Evolutionary conservation across 2,329 filamentous ascomycete species (phyloP), one percentile per base, ranked within the genome.

Genomic region (Lachnellula occidentalis): DNA sequence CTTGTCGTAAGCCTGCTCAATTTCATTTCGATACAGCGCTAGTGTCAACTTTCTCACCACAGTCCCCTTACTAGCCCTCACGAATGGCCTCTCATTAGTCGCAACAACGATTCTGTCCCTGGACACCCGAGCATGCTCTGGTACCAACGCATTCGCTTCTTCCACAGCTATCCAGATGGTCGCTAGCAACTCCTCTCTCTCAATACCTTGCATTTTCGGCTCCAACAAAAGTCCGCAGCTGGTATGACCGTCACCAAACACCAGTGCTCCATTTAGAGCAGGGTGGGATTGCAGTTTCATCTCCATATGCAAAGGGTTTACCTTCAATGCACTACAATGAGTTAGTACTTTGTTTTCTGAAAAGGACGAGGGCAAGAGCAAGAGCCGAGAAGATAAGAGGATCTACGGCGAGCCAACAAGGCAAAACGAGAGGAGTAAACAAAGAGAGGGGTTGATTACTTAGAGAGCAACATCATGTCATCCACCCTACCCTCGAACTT

Each of bases 381-480:
- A 9, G 27, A 31, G 8, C 8, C 11, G 27, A 11, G 27, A 31
- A 27, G 24, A 7, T 27, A 7, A 27, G 5, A 24, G 4, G 8
- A 8, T 11, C 27, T 31, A 2, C 8, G 27, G 27, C 3, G 24
- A 1, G 7, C 8, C 2, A 31, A 31, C 9, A 31, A 2, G 11
- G 27, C 8, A 31, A 31, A 11, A 2, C 8, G 8, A 31, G 27
- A 31, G 27, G 24, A 8, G 2, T 27, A 27, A 8, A 27, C 24
- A 31, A 31, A 31, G 27, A 11, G 27, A 31, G 27, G 9, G 27
- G 27, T 3, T 31, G 27, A 9, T 31, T 31, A 31, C 27, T 73
- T 76, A 24, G 67, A 70, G n/a, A 76, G 63, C 0, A 76, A 69
- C 21, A 77, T 69, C 2, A 75, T 68, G 59, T 78, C 74, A 52